Evolutionary conservation across 129 eudicot species (phyloP), one percentile per base, ranked within the genome.

Genomic region (Centella asiatica): DNA sequence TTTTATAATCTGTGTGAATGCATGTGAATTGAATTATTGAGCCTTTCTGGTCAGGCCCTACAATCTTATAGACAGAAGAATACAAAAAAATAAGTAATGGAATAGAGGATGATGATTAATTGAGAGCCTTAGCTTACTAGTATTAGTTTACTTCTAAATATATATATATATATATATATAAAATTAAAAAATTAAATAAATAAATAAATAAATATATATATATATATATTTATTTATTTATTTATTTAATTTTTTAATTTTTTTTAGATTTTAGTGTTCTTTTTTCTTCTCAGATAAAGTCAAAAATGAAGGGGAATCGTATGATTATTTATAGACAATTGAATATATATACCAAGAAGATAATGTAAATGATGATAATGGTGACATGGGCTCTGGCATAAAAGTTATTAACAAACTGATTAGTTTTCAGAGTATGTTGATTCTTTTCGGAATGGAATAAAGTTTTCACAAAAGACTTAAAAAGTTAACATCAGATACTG

Each of bases 11-110:
- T 45, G 67, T 51, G 53, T 54, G 72, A 67, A 69, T 74, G 81
- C 90, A 79, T 79, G 90, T 83, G 90, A 76, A 79, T 47, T 77
- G 62, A 77, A 81, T 81, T 49, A 82, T 82, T 74, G 81, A 75
- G 74, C 7, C 49, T 45, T 51, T 39, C 18, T 71, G 36, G 19
- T 24, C 25, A 25, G 80, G 78, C 28, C 80, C 87, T 67, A 71
- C 77, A 49, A 31, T 42, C 63, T 67, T 55, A 20, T 60, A 69
- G 33, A 40, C 66, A 47, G 33, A 58, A 60, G 39, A 52, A 32
- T 32, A 58, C 59, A 46, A 58, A 23, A 20, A 12, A 46, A 47
- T 36, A 46, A 11, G 19, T 6, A 46, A 17, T 4, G 51, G 12
- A 46, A 46, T 46, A 4, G 23, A 3, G 23, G 12, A 5, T 46